phyloP scores from a whole-genome alignment of 768 basidiomycete species.

The Suillus hirtellus region DNA sequence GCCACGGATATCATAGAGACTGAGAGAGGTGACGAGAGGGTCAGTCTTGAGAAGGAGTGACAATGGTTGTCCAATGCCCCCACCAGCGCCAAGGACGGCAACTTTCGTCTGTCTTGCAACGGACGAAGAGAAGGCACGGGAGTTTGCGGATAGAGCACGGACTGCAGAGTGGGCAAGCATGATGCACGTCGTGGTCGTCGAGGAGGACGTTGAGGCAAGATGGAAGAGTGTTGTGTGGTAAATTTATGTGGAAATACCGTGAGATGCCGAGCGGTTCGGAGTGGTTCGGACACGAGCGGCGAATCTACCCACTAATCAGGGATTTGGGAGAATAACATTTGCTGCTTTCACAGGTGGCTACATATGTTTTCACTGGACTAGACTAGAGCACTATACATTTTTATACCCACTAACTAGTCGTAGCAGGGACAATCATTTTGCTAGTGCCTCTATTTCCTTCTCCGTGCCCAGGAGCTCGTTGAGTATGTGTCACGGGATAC shows the following conservation, averaged over 20 bases:
- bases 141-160: conserved; percentile 53
- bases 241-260: conserved; percentile 6
- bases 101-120: conserved; percentile 79
- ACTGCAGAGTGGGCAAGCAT: conserved; percentile 71
- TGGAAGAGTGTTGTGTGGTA: neutral
- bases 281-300: neutral
- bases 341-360: too few species aligned
- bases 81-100: conserved; percentile 95
- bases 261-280: conserved; percentile 3
- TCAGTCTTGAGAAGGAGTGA: conserved; percentile 92
- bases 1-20: conserved; percentile 92
- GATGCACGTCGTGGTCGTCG: conserved; percentile 27
- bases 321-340: too few species aligned
- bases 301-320: too few species aligned
- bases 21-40: conserved; percentile 83
- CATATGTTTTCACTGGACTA: too few species aligned
- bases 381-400: too few species aligned
- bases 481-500: too few species aligned
- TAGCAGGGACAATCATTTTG: too few species aligned
- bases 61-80: conserved; percentile 98
- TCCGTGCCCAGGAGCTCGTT: too few species aligned
- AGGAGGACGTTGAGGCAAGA: conserved; percentile 1
- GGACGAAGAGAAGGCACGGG: conserved; percentile 77
- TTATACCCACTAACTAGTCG: too few species aligned
- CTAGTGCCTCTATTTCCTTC: too few species aligned